A percentile compares a stretch with the other conserved stretches of the same genome.
Conservation (phyloP, 164 flowering plant genomes). For the Nymphaea colorata region DNA sequence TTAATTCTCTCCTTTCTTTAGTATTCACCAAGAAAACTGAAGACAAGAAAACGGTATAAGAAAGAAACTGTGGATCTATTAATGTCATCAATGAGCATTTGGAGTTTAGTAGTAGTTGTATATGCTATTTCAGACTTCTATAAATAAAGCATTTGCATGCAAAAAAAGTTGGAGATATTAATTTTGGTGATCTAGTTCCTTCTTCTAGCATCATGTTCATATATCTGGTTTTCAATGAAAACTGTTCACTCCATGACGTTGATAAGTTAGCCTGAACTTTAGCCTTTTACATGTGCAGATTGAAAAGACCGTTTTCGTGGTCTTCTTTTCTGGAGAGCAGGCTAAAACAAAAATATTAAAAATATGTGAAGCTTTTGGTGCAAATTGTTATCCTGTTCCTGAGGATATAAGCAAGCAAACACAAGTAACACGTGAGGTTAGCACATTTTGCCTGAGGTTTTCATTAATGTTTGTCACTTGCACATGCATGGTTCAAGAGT, state of each 20-base stretch:
- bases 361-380: constrained; percentile 98
- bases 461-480: too few relatives aligned
- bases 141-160: not conserved
- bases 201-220: not conserved
- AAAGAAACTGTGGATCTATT: not conserved
- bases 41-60: not conserved
- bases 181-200: not conserved
- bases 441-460: constrained; percentile 7
- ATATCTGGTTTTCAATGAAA: too few relatives aligned
- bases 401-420: constrained; percentile 78
- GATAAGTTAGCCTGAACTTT: not conserved
- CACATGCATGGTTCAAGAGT: not conserved
- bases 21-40: not conserved
- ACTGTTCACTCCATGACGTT: too few relatives aligned
- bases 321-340: constrained; percentile 96
- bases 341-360: constrained; percentile 82
- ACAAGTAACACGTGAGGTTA: constrained; percentile 81
- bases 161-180: not conserved
- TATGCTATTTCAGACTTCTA: not conserved
- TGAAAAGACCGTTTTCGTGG: constrained; percentile 86
- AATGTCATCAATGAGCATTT: not conserved
- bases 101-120: not conserved
- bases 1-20: not conserved
- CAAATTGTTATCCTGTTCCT: constrained; percentile 96
- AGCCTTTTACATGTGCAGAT: constrained; percentile 34